These are phyloP conservation scores for Verticillium longisporum DNA, from an alignment of 2,329 filamentous ascomycete genomes.

Conservation along the genomic window DNA sequence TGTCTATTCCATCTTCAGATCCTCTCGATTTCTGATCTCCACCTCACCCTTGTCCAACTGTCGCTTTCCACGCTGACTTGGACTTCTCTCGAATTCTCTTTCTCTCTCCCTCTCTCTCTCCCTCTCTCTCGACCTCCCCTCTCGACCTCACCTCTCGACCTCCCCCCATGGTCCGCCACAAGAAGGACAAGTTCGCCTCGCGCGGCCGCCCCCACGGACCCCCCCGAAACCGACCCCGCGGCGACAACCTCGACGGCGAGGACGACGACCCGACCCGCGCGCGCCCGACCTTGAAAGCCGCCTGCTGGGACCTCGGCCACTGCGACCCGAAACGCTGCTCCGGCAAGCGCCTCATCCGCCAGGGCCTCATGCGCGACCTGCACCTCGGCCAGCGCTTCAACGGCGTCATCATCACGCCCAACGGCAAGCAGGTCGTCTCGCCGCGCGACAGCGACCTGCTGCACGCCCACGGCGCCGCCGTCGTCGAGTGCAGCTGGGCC, in stretches of 20 bases:
- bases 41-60: background rate
- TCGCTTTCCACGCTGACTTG: too few relatives aligned
- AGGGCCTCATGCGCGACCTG: constrained; percentile 89
- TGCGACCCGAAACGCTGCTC: constrained; percentile 97
- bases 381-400: constrained; percentile 86
- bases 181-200: constrained; percentile 73
- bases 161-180: constrained; percentile 77
- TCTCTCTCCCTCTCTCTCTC: too few relatives aligned
- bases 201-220: constrained; percentile 62
- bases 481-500: constrained; percentile 97
- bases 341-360: constrained; percentile 86
- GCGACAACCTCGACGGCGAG: constrained; percentile 23
- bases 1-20: too few relatives aligned
- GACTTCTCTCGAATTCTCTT: too few relatives aligned
- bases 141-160: too few relatives aligned
- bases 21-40: background rate
- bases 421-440: constrained; percentile 79
- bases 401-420: constrained; percentile 91
- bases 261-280: constrained; percentile 14
- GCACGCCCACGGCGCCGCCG: constrained; percentile 84
- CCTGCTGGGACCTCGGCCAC: constrained; percentile 96
- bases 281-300: constrained; percentile 71
- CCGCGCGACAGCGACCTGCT: constrained; percentile 76
- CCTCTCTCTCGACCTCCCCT: too few relatives aligned
- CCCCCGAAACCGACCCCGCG: constrained; percentile 46